These are phyloP conservation scores for Scheffersomyces amazonensis DNA, from an alignment of 805 yeast genomes.

Conservation along the genomic window DNA sequence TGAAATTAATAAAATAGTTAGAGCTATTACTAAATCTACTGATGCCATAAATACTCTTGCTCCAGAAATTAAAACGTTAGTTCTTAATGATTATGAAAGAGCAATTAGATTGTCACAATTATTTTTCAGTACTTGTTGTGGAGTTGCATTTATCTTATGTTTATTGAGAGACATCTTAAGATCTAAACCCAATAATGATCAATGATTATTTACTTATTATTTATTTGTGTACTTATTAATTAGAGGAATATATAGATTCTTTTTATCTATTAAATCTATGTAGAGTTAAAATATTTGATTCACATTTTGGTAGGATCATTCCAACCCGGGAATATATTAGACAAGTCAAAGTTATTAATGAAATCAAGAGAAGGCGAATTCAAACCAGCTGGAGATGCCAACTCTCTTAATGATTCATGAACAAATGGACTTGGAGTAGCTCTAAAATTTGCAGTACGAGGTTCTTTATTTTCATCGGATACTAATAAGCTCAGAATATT, in stretches of 20 bases:
- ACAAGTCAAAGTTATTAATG: slow-evolving; percentile 14
- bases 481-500: slow-evolving; percentile 11
- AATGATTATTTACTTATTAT: background rate
- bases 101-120: slow-evolving; percentile 24
- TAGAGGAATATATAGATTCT: background rate
- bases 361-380: slow-evolving; percentile 14
- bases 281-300: background rate
- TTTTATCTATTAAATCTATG: background rate
- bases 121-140: slow-evolving; percentile 14
- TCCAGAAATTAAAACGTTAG: slow-evolving; percentile 13
- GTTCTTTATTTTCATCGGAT: slow-evolving; percentile 3
- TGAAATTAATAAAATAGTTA: slow-evolving; percentile 15
- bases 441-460: background rate
- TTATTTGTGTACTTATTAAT: background rate
- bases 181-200: slow-evolving; percentile 5
- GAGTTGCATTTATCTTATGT: slow-evolving; percentile 12
- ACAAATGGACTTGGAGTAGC: background rate
- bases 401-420: background rate
- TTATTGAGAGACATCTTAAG: slow-evolving; percentile 9
- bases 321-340: slow-evolving; percentile 17
- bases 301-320: slow-evolving; percentile 6
- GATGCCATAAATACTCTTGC: slow-evolving; percentile 14
- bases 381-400: background rate
- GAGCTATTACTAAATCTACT: slow-evolving; percentile 16
- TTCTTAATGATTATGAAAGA: slow-evolving; percentile 18